Evolutionary conservation across 179 eudicot genomes (phyloP).

Genomic region (Spinacia oleracea): DNA sequence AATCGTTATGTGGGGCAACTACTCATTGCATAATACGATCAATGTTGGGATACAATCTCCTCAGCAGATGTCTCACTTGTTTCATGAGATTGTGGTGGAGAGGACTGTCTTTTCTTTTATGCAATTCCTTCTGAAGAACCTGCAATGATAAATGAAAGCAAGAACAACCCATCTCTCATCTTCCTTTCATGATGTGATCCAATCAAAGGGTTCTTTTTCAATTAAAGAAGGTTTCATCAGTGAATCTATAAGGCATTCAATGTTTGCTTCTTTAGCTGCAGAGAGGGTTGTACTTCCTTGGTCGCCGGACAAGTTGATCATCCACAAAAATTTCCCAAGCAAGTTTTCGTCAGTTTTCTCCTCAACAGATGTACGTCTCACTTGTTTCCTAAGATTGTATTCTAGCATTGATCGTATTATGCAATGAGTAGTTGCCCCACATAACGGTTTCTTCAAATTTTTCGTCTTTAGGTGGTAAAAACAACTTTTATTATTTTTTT

Average conservation of each 20-base stretch:
- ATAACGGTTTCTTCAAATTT: too few relatives aligned
- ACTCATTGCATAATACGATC: too few relatives aligned
- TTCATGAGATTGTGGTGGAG: neutral
- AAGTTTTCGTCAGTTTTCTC: neutral
- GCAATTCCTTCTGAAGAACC: neutral
- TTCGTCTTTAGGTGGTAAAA: too few relatives aligned
- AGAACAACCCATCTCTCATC: neutral
- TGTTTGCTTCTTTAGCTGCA: neutral
- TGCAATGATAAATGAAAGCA: neutral
- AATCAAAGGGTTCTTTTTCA: neutral
- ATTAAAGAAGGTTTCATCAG: neutral
- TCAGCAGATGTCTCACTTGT: too few relatives aligned
- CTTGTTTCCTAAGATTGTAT: too few relatives aligned
- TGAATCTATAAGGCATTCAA: neutral
- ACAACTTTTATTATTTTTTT: too few relatives aligned
- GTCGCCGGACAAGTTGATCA: neutral
- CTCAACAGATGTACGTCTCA: too few relatives aligned
- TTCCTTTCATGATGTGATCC: neutral
- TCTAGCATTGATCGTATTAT: too few relatives aligned
- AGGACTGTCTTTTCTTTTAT: neutral
- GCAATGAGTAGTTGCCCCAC: too few relatives aligned
- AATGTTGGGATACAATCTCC: too few relatives aligned
- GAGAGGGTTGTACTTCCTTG: neutral
- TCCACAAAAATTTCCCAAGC: neutral
- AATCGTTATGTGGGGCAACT: too few relatives aligned